These are phyloP conservation scores for Alnus rubra DNA, from an alignment of 306 rosid species.

Conservation along the genomic window DNA sequence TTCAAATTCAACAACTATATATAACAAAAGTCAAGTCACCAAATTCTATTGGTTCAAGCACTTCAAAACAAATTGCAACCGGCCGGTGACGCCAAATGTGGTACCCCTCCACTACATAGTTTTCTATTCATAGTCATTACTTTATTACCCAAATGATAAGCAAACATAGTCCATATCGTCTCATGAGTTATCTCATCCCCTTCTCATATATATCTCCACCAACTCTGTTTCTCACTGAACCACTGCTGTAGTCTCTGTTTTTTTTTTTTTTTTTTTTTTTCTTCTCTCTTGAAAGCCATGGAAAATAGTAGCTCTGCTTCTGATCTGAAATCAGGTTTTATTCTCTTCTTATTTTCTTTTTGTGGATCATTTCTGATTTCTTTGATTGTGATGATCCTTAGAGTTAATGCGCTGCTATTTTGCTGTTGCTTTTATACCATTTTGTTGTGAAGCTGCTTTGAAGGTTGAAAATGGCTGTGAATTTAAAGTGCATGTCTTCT, in stretches of 20 bases:
- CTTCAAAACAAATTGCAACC: not conserved
- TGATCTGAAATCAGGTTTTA: constrained; percentile 15
- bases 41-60: not conserved
- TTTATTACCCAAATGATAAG: not conserved
- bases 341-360: constrained; percentile 11
- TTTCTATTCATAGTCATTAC: not conserved
- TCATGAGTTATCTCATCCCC: not conserved
- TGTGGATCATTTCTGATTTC: constrained; percentile 26
- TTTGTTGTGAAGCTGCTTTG: constrained; percentile 30
- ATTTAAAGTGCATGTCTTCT: constrained; percentile 62
- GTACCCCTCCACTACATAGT: not conserved
- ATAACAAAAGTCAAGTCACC: too few species aligned
- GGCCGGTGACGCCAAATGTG: not conserved
- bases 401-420: constrained; percentile 6
- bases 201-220: not conserved
- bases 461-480: constrained; percentile 56
- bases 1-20: too few species aligned
- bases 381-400: constrained; percentile 1
- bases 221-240: not conserved
- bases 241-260: not conserved
- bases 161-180: not conserved
- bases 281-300: constrained; percentile 19
- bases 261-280: not conserved
- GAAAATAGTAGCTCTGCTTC: constrained; percentile 21
- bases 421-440: not conserved